Evolutionary conservation across 208 protist species (phyloP).

Genomic region (Strigomonas culicis): DNA sequence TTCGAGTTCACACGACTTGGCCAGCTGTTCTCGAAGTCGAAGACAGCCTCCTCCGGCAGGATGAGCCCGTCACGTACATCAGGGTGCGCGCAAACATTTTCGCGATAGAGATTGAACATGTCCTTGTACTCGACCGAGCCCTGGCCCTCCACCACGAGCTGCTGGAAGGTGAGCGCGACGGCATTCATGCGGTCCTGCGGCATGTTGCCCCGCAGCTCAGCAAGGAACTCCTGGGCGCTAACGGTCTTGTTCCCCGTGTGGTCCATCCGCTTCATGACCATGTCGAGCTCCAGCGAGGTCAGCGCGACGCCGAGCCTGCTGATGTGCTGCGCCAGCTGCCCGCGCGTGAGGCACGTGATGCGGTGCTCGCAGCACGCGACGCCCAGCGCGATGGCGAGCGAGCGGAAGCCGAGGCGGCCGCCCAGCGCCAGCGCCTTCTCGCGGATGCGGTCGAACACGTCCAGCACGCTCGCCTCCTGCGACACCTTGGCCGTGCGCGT

Average conservation of each 20-base stretch:
- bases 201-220: slow-evolving; percentile 77
- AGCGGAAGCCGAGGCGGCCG: slow-evolving; percentile 72
- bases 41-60: slow-evolving; percentile 57
- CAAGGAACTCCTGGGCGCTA: slow-evolving; percentile 72
- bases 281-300: slow-evolving; percentile 62
- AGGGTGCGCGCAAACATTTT: slow-evolving; percentile 53
- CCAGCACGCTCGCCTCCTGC: slow-evolving; percentile 36
- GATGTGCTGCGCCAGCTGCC: slow-evolving; percentile 38
- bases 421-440: slow-evolving; percentile 56
- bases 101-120: slow-evolving; percentile 65
- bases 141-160: slow-evolving; percentile 69
- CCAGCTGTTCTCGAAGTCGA: slow-evolving; percentile 84
- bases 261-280: slow-evolving; percentile 76
- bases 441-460: slow-evolving; percentile 59
- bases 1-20: slow-evolving; percentile 56
- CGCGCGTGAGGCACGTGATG: slow-evolving; percentile 34
- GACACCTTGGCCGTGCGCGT: slow-evolving; percentile 15
- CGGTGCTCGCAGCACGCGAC: slow-evolving; percentile 67
- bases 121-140: slow-evolving; percentile 74
- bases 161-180: slow-evolving; percentile 66
- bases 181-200: slow-evolving; percentile 40
- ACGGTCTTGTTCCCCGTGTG: slow-evolving; percentile 59
- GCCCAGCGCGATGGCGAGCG: slow-evolving; percentile 62
- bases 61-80: slow-evolving; percentile 66
- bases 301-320: slow-evolving; percentile 52